Percentiles rank a stretch among this genome's conserved stretches.
Evolutionary conservation across 345 rosid species (phyloP).

Genomic region (Bretschneidera sinensis): DNA sequence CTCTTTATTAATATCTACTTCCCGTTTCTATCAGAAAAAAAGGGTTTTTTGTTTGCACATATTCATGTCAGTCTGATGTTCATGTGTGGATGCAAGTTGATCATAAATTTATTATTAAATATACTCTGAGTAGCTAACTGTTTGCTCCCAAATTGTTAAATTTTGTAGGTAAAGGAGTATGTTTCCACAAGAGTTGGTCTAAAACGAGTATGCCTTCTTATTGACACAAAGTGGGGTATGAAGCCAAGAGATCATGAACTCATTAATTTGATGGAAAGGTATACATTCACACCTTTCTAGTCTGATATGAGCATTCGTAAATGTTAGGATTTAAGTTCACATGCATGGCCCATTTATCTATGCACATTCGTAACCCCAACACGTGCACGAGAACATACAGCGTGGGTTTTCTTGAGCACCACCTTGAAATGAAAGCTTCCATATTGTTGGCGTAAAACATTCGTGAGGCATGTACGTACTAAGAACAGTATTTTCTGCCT

Average conservation of each 20-base stretch:
- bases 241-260: constrained; percentile 92
- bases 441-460: too few species aligned
- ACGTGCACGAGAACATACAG: background rate
- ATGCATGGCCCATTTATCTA: too few species aligned
- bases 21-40: too few species aligned
- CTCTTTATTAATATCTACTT: too few species aligned
- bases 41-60: too few species aligned
- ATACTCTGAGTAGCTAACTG: constrained; percentile 5
- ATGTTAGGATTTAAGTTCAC: too few species aligned
- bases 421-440: background rate
- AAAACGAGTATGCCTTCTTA: constrained; percentile 82
- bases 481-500: too few species aligned
- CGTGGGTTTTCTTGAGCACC: background rate
- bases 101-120: constrained; percentile 2
- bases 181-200: constrained; percentile 79
- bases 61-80: background rate
- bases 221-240: constrained; percentile 98
- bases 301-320: background rate
- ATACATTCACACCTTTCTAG: background rate
- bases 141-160: constrained; percentile 12
- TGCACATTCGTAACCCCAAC: background rate
- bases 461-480: too few species aligned
- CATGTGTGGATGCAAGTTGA: background rate
- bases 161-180: constrained; percentile 75
- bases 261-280: constrained; percentile 87